Percentiles rank a stretch among this genome's conserved stretches.
Evolutionary conservation across 2,329 filamentous ascomycete species (phyloP).

Genomic region (Purpureocillium lavendulum): DNA sequence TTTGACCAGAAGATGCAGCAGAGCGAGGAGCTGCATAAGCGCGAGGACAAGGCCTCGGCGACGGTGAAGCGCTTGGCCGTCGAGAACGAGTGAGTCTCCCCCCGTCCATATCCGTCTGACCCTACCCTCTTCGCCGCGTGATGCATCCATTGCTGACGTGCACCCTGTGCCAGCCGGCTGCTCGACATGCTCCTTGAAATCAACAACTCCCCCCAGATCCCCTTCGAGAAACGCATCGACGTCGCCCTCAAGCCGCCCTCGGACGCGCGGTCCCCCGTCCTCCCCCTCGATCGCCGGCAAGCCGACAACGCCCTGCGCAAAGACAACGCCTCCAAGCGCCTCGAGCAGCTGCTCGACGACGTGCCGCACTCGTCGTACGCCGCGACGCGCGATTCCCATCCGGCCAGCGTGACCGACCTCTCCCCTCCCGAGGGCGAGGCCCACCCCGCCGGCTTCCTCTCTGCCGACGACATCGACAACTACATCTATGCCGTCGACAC

Average conservation of each 20-base stretch:
- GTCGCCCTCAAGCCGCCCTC: conserved; percentile 43
- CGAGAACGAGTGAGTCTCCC: conserved; percentile 89
- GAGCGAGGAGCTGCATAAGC: conserved; percentile 72
- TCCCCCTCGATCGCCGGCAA: conserved; percentile 21
- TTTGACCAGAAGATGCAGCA: conserved; percentile 74
- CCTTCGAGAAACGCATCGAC: conserved; percentile 66
- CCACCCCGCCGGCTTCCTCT: conserved; percentile 58
- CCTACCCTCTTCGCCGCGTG: too few species aligned
- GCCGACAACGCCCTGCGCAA: conserved; percentile 26
- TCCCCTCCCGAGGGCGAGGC: conserved; percentile 40
- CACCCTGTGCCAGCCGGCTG: conserved; percentile 54
- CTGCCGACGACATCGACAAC: conserved; percentile 63
- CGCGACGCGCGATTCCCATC: conserved; percentile 54
- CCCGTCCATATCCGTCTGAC: too few species aligned
- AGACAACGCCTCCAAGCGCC: conserved; percentile 35
- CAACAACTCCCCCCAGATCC: conserved; percentile 75
- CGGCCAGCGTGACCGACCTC: conserved; percentile 44
- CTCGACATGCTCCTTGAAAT: conserved; percentile 84
- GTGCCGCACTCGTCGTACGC: conserved; percentile 43
- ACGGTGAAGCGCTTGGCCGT: conserved; percentile 78
- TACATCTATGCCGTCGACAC: conserved; percentile 60
- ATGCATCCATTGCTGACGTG: conserved; percentile 7
- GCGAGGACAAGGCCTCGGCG: conserved; percentile 72
- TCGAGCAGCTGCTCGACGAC: conserved; percentile 40
- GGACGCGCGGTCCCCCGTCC: conserved; percentile 24